Conservation (phyloP, 805 yeast genomes). For the Lipomyces chichibuensis region DNA sequence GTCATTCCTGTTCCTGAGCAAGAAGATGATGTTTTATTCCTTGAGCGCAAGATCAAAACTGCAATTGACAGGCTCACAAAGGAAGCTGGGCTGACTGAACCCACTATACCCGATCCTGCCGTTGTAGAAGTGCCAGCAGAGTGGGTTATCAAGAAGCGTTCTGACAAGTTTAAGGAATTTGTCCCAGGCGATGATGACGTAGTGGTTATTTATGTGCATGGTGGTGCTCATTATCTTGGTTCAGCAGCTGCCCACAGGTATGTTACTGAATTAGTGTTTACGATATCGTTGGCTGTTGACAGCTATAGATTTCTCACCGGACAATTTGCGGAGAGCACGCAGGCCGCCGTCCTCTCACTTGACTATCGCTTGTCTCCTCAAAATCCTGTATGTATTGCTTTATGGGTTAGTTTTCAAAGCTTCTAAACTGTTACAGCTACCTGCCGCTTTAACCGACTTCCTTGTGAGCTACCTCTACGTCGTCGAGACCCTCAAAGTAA, state of each 20-base stretch:
- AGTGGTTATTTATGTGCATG: slow-evolving; percentile 34
- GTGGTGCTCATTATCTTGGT: slow-evolving; percentile 36
- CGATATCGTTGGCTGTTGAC: not conserved
- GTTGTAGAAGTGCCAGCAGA: slow-evolving; percentile 24
- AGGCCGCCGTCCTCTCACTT: slow-evolving; percentile 24
- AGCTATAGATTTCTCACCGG: slow-evolving; percentile 21
- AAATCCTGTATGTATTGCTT: slow-evolving; percentile 13
- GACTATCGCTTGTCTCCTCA: slow-evolving; percentile 33
- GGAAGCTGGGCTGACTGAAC: slow-evolving; percentile 16
- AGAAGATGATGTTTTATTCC: slow-evolving; percentile 8
- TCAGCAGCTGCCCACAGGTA: slow-evolving; percentile 25
- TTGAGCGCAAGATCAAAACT: slow-evolving; percentile 6
- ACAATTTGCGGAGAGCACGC: slow-evolving; percentile 16
- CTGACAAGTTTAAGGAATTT: not conserved
- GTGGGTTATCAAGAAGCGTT: slow-evolving; percentile 22
- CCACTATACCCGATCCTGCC: slow-evolving; percentile 24
- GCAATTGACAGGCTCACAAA: slow-evolving; percentile 24
- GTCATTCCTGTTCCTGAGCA: slow-evolving; percentile 17
- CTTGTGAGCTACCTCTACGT: slow-evolving; percentile 21
- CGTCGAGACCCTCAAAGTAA: slow-evolving; percentile 14
- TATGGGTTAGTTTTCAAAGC: not conserved
- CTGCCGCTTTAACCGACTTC: slow-evolving; percentile 26
- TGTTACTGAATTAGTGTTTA: not conserved
- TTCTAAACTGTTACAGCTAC: slow-evolving; percentile 10
- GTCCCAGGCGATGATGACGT: slow-evolving; percentile 16